Evolutionary conservation across 2,329 filamentous ascomycete genomes (phyloP).

Genomic region (Elsinoe fawcettii): DNA sequence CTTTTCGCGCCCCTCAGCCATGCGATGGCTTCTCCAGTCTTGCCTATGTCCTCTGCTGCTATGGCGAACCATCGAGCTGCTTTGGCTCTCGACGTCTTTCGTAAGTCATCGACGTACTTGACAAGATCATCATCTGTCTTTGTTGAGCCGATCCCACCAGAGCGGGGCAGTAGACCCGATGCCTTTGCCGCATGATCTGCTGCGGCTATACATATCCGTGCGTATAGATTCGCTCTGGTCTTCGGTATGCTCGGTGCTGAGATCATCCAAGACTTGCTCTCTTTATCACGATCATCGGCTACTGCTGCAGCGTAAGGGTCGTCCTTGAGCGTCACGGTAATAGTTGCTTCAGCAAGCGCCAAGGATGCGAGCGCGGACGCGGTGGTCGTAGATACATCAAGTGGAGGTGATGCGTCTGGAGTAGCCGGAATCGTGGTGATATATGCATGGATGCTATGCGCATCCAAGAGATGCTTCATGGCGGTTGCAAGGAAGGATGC

Average conservation of each 20-base stretch:
- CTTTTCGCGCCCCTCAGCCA: slow-evolving; percentile 74
- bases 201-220: slow-evolving; percentile 76
- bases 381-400: slow-evolving; percentile 38
- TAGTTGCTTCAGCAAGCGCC: slow-evolving; percentile 77
- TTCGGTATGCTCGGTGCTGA: slow-evolving; percentile 79
- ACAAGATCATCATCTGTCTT: slow-evolving; percentile 59
- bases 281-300: slow-evolving; percentile 70
- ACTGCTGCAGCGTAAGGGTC: slow-evolving; percentile 83
- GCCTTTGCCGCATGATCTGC: slow-evolving; percentile 80
- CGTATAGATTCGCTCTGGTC: slow-evolving; percentile 80
- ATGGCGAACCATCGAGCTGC: slow-evolving; percentile 87
- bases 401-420: slow-evolving; percentile 26
- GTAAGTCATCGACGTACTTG: slow-evolving; percentile 68
- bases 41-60: slow-evolving; percentile 73
- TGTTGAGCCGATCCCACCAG: slow-evolving; percentile 29
- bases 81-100: slow-evolving; percentile 67
- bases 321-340: slow-evolving; percentile 85
- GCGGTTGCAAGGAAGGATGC: slow-evolving; percentile 62
- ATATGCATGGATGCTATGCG: slow-evolving; percentile 69
- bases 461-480: slow-evolving; percentile 69
- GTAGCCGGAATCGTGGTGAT: slow-evolving; percentile 43
- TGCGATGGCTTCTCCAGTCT: slow-evolving; percentile 76
- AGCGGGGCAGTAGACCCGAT: slow-evolving; percentile 40
- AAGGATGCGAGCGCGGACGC: slow-evolving; percentile 48
- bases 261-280: slow-evolving; percentile 95